A percentile compares a stretch with the other conserved stretches of the same genome.
Conservation (phyloP, 805 yeast species). For the Saccharomyces mikatae region DNA sequence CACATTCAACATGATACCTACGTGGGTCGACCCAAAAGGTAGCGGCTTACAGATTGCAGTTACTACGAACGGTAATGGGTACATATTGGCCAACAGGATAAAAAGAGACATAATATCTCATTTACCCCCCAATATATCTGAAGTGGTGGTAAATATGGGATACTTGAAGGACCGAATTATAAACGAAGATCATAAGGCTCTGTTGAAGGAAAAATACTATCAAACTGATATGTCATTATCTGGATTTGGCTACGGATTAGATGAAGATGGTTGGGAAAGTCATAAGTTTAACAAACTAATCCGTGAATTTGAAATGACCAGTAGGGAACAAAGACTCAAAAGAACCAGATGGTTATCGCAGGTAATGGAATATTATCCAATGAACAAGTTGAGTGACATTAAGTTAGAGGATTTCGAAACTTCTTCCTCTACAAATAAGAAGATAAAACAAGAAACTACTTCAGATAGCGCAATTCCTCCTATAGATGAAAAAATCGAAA, state of each 20-base stretch:
- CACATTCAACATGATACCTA: constrained; percentile 68
- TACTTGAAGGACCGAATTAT: constrained; percentile 49
- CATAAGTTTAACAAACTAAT: constrained; percentile 53
- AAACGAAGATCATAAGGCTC: constrained; percentile 38
- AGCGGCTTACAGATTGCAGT: constrained; percentile 66
- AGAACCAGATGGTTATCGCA: constrained; percentile 82
- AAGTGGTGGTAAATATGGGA: constrained; percentile 63
- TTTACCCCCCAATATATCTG: constrained; percentile 64
- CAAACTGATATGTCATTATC: constrained; percentile 8
- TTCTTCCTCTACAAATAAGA: not conserved
- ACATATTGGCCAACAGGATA: constrained; percentile 73
- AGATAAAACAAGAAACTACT: not conserved
- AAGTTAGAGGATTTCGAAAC: constrained; percentile 36
- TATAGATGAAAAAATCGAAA: not conserved
- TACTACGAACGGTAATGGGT: constrained; percentile 83
- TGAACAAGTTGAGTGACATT: constrained; percentile 51
- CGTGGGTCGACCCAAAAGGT: constrained; percentile 54
- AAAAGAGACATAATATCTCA: constrained; percentile 60
- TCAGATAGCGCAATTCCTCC: not conserved
- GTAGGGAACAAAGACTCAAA: constrained; percentile 43
- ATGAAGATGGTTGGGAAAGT: constrained; percentile 63
- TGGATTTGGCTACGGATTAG: constrained; percentile 36
- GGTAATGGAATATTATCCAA: constrained; percentile 84
- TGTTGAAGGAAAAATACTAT: constrained; percentile 19
- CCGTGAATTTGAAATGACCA: constrained; percentile 48